Conservation (phyloP, 306 rosid species). For the Quercus aquifolioides region DNA sequence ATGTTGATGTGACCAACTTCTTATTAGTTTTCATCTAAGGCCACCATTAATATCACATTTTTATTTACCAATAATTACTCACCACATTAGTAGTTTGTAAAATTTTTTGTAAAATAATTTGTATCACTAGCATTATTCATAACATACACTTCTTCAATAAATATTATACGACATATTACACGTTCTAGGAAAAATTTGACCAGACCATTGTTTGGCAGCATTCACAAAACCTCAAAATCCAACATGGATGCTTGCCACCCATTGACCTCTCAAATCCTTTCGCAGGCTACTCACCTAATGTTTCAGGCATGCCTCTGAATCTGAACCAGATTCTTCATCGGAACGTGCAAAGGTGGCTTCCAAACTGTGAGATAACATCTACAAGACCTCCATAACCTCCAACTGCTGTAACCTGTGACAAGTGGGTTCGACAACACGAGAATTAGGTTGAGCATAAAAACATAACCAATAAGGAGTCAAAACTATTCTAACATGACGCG, state of each 20-base stretch:
- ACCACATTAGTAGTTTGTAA: too few relatives aligned
- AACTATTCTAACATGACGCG: background rate
- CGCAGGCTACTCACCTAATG: background rate
- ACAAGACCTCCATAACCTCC: conserved; percentile 91
- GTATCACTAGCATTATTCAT: background rate
- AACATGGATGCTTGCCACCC: conserved; percentile 3
- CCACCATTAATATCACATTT: too few relatives aligned
- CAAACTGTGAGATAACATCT: conserved; percentile 85
- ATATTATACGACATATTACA: background rate
- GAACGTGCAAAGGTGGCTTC: conserved; percentile 92
- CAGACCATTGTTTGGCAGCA: too few relatives aligned
- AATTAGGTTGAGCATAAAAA: conserved; percentile 16
- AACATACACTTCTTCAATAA: background rate
- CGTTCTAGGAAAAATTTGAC: background rate
- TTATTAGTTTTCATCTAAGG: too few relatives aligned
- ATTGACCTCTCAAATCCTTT: background rate
- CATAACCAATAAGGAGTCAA: background rate
- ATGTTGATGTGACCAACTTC: too few relatives aligned
- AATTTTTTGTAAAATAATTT: too few relatives aligned
- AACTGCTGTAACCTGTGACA: conserved; percentile 72
- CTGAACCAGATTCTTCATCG: conserved; percentile 32
- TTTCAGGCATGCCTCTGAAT: background rate
- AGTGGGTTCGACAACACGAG: conserved; percentile 9
- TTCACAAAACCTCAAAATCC: background rate
- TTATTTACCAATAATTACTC: too few relatives aligned